These are phyloP conservation scores for Cryptococcus sp. DNA, from an alignment of 1,284 basidiomycete genomes.

Conservation along the genomic window DNA sequence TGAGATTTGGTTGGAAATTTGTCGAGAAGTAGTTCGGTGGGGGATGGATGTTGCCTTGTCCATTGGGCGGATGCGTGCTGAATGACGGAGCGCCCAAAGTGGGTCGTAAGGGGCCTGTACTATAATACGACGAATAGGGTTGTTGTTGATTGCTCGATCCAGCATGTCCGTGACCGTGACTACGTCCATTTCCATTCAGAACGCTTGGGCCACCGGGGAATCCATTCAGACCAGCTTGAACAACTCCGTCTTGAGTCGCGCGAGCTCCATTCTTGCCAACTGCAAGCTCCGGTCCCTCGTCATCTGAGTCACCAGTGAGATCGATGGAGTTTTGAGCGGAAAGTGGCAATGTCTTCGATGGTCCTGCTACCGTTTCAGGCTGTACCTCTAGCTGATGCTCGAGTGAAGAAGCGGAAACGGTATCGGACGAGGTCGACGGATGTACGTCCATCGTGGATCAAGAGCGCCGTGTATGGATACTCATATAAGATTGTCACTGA, in stretches of 20 bases:
- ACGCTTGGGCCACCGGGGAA: too few relatives aligned
- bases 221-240: neutral
- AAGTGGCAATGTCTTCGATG: neutral
- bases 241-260: constrained; percentile 1
- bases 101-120: neutral
- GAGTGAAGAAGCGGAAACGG: too few relatives aligned
- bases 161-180: neutral
- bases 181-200: neutral
- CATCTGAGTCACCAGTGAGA: constrained; percentile 18
- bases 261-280: too few relatives aligned
- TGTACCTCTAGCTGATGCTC: neutral
- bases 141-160: constrained; percentile 1
- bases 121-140: neutral
- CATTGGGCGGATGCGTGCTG: neutral
- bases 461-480: too few relatives aligned
- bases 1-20: neutral
- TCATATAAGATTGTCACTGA: too few relatives aligned
- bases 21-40: neutral
- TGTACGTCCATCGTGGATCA: too few relatives aligned
- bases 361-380: neutral
- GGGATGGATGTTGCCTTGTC: neutral
- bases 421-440: too few relatives aligned
- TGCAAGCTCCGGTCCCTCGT: neutral
- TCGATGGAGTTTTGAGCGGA: constrained; percentile 15
- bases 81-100: constrained; percentile 2